Percentiles rank a stretch among this genome's conserved stretches.
Conservation (phyloP, 805 yeast species). For the Starmera dryadoides region DNA sequence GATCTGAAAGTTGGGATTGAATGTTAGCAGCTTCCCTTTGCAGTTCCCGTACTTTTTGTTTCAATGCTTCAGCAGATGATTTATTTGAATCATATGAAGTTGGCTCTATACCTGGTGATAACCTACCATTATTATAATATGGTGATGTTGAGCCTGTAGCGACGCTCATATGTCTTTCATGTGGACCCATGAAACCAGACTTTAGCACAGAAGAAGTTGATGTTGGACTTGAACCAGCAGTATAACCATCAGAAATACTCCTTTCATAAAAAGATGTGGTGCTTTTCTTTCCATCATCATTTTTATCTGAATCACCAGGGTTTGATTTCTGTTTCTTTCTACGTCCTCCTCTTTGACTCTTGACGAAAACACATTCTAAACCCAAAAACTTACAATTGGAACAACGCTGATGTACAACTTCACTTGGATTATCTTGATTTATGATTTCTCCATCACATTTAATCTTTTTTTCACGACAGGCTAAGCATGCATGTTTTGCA, state of each 20-base stretch:
- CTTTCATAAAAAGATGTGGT: background rate
- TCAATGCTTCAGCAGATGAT: constrained; percentile 4
- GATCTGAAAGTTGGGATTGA: constrained; percentile 12
- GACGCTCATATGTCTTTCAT: background rate
- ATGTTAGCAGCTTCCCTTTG: constrained; percentile 17
- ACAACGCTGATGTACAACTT: constrained; percentile 27
- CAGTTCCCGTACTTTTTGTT: constrained; percentile 15
- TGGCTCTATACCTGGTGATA: no score
- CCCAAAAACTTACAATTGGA: constrained; percentile 41
- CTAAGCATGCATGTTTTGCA: constrained; percentile 54
- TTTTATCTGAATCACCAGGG: background rate
- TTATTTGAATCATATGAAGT: no score
- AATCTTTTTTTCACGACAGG: constrained; percentile 58
- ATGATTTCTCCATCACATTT: constrained; percentile 57
- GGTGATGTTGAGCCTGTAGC: constrained; percentile 7
- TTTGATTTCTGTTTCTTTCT: constrained; percentile 21
- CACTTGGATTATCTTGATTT: constrained; percentile 20
- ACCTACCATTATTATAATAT: constrained; percentile 5
- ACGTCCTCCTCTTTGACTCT: constrained; percentile 51
- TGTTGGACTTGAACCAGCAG: constrained; percentile 2
- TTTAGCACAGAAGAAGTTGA: no score
- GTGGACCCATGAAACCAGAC: background rate
- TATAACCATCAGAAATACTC: constrained; percentile 1
- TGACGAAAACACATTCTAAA: constrained; percentile 47
- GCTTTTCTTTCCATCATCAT: background rate